Percentiles rank a stretch among this genome's conserved stretches.
phyloP scores from a whole-genome alignment of 139 green algal genomes.

The Coccomyxa sp. region DNA sequence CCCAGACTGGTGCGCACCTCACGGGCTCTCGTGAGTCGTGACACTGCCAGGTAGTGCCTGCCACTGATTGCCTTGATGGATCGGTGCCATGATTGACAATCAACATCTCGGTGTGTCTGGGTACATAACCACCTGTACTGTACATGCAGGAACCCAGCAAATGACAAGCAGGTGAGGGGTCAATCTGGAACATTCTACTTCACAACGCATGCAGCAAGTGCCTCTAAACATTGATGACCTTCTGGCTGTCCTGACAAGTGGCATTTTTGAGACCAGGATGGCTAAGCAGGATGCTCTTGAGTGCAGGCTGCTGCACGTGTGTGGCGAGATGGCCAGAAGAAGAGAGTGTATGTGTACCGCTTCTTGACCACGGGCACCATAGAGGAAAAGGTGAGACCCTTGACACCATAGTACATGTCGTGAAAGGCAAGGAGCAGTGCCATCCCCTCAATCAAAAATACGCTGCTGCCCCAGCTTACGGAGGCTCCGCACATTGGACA shows the following conservation, averaged over 20 bases:
- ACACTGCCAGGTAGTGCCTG: background rate
- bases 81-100: background rate
- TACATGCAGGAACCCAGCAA: slow-evolving; percentile 78
- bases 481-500: too few relatives aligned
- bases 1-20: slow-evolving; percentile 35
- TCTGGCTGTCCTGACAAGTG: background rate
- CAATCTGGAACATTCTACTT: background rate
- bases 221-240: too few relatives aligned
- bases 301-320: slow-evolving; percentile 59
- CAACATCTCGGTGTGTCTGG: background rate
- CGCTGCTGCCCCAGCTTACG: too few relatives aligned
- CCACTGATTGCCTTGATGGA: background rate
- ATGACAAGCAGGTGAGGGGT: slow-evolving; percentile 59
- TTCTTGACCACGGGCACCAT: slow-evolving; percentile 94
- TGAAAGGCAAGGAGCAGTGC: background rate
- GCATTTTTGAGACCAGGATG: background rate
- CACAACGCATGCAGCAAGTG: too few relatives aligned
- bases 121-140: too few relatives aligned
- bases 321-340: slow-evolving; percentile 97
- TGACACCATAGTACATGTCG: background rate
- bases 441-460: too few relatives aligned
- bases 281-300: background rate
- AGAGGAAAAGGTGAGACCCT: slow-evolving; percentile 84
- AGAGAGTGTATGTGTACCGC: slow-evolving; percentile 95
- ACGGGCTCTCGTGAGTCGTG: background rate